phyloP scores from a whole-genome alignment of 2,329 filamentous ascomycete genomes.

The Nigrospora osmanthi region DNA sequence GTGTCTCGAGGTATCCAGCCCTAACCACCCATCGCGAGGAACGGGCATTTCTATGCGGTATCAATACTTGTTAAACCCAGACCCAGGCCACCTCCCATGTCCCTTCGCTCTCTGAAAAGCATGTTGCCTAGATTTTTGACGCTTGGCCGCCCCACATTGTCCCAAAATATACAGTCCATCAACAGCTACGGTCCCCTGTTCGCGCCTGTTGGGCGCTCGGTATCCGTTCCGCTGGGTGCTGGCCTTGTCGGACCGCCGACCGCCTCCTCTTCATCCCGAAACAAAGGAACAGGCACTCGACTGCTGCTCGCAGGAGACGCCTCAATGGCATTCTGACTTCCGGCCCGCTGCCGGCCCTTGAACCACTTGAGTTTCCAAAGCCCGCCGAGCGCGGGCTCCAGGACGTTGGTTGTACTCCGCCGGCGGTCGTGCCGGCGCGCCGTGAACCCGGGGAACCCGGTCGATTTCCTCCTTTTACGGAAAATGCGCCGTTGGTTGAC shows the following conservation, averaged over 20 bases:
- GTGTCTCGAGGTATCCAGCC: not conserved
- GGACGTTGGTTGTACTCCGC: conserved; percentile 31
- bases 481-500: conserved; percentile 18
- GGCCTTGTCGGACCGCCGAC: not conserved
- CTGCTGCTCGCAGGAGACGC: not conserved
- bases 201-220: not conserved
- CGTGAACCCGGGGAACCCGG: conserved; percentile 54
- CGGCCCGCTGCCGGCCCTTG: conserved; percentile 20
- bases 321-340: conserved; percentile 5
- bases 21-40: not conserved
- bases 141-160: not conserved
- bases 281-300: not conserved
- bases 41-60: not conserved
- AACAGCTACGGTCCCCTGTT: not conserved
- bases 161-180: not conserved
- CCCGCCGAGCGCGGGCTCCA: conserved; percentile 38
- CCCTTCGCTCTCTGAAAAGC: not conserved
- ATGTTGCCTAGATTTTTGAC: not conserved
- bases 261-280: not conserved
- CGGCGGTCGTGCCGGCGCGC: conserved; percentile 35
- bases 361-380: conserved; percentile 51
- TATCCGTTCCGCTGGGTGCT: not conserved
- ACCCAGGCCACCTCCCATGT: no score
- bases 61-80: not conserved
- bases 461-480: conserved; percentile 47